Conservation (phyloP, 495 filamentous ascomycete genomes). For the Pseudotulostoma volvatum region DNA sequence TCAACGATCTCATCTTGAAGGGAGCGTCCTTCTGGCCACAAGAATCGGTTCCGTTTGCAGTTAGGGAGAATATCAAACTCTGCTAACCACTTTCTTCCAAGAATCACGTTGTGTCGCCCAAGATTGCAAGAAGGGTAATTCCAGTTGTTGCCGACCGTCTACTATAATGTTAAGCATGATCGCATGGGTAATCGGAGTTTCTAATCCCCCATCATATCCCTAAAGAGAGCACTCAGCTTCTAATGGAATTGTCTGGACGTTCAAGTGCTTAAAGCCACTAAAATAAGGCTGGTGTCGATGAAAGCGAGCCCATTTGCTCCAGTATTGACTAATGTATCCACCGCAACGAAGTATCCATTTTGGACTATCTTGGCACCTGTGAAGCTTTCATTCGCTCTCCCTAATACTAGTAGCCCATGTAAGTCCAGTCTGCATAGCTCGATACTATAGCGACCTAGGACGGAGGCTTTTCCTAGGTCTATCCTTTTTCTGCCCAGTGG, state of each 20-base stretch:
- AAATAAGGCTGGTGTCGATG: conserved; percentile 1
- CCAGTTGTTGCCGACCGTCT: not conserved
- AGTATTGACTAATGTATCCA: conserved; percentile 1
- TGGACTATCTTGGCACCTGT: conserved; percentile 3
- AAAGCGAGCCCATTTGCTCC: conserved; percentile 2
- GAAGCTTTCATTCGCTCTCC: conserved; percentile 4
- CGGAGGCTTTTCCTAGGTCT: conserved; percentile 4
- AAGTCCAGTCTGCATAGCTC: conserved; percentile 1
- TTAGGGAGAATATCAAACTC: not conserved
- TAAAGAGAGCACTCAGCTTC: conserved; percentile 5
- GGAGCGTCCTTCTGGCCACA: not conserved
- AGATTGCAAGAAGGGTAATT: conserved; percentile 2
- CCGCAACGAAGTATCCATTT: conserved; percentile 1
- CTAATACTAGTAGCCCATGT: conserved; percentile 1
- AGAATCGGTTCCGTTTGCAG: not conserved
- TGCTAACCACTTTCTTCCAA: conserved; percentile 1
- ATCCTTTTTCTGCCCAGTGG: not conserved
- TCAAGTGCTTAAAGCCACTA: not conserved
- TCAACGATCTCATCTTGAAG: not conserved
- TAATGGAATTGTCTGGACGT: not conserved
- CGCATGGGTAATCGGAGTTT: conserved; percentile 1
- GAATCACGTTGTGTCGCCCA: conserved; percentile 4
- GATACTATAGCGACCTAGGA: not conserved
- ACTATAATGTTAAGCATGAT: conserved; percentile 1
- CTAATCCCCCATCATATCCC: conserved; percentile 18